These are phyloP conservation scores for Sporothrix dimorphospora DNA, from an alignment of 2,329 filamentous ascomycete genomes.

Conservation along the genomic window DNA sequence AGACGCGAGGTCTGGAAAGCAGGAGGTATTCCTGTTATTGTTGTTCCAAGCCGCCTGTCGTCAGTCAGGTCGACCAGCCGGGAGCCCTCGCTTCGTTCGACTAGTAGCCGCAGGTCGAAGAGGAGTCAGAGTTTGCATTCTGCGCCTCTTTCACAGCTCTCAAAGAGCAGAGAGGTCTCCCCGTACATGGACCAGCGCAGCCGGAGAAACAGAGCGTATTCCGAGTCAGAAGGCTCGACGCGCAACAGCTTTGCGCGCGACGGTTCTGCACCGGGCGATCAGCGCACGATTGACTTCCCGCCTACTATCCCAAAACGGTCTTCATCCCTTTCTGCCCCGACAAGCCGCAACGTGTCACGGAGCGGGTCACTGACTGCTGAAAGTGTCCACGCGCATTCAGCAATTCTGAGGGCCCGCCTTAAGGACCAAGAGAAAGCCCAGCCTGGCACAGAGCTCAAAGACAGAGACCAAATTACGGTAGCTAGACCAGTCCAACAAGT, in stretches of 20 bases:
- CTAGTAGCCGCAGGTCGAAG: constrained; percentile 61
- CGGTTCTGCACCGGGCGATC: constrained; percentile 48
- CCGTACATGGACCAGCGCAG: constrained; percentile 49
- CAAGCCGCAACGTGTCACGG: constrained; percentile 56
- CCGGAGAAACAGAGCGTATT: constrained; percentile 48
- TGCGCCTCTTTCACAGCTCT: constrained; percentile 47
- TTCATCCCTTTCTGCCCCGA: constrained; percentile 65
- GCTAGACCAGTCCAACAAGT: neutral
- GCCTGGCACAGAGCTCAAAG: constrained; percentile 36
- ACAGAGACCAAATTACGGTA: neutral
- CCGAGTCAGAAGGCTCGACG: constrained; percentile 52
- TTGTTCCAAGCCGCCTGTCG: constrained; percentile 62
- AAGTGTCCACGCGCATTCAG: constrained; percentile 58
- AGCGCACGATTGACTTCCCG: constrained; percentile 63
- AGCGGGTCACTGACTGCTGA: constrained; percentile 61
- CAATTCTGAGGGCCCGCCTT: constrained; percentile 19
- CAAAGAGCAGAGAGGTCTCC: constrained; percentile 48
- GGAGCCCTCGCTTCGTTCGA: constrained; percentile 62
- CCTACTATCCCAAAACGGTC: constrained; percentile 60
- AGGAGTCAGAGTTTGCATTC: constrained; percentile 58
- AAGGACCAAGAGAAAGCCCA: constrained; percentile 37
- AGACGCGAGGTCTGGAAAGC: constrained; percentile 62
- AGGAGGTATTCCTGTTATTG: constrained; percentile 64
- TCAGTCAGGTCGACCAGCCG: constrained; percentile 54
- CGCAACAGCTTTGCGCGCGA: constrained; percentile 38